Base-by-base conservation (phyloP, 345 rosid species). In the Brassica juncea region DNA sequence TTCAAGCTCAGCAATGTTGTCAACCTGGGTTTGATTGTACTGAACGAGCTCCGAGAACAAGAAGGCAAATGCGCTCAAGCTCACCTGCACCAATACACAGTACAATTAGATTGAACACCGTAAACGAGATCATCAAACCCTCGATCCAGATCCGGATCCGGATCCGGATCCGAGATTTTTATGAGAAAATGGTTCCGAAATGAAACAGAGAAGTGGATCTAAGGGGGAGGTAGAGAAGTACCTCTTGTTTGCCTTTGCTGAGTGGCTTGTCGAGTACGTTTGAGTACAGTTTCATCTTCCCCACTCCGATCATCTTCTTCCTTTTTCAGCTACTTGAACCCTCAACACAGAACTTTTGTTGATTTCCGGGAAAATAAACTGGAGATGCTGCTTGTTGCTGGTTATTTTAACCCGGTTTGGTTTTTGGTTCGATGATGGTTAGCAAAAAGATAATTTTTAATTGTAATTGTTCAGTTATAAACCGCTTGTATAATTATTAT, bases 231-330 rank as follows among this genome's bases (percentile, higher is more conserved):
- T 76, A 57, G 74, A 25, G 8, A 11, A 8, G 4, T 8, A 92
- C 99, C 97, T 95, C 99, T 84, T 91, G 99, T 74, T 95, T 95
- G 85, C 99, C 97, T 87, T 92, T 95, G 87, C 91, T 86, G 76
- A 95, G 97, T 52, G 99, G 97, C 77, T 89, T 95, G 69, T 95
- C 99, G 66, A 95, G 97, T 70, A 95, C 89, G 71, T 93, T 95
- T 2, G 97, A 81, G 90, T 95, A 92, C 75, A 89, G 99, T 89
- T 95, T 95, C 79, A 86, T 81, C 93, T 95, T 95, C 32, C 99
- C 92, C 12, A 76, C 97, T 82, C 99, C 97, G 85, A 95, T 95
- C 99, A 95, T 86, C 78, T 60, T 70, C 78, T 60, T 70, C 68
- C 31, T 28, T 28, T 28, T 66, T 66, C 19, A 28, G 11, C 1